Percentiles rank a stretch among this genome's conserved stretches.
These are phyloP conservation scores for Marchantia polymorpha DNA, from an alignment of 225 moss, liverwort and hornwort genomes.

Conservation along the genomic window DNA sequence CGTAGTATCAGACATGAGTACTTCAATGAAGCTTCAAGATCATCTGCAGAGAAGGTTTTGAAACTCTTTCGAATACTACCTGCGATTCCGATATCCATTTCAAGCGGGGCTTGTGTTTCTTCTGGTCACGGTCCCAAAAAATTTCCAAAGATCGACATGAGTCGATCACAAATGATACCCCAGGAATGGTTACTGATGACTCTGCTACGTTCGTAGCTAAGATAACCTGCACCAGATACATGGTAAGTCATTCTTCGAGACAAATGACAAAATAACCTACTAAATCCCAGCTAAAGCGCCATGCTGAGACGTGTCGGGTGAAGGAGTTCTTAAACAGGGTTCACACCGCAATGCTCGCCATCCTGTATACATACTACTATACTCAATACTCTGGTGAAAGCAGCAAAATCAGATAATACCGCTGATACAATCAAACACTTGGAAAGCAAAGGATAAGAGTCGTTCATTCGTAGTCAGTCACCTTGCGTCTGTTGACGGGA, in stretches of 20 bases:
- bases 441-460: no score
- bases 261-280: no score
- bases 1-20: not conserved
- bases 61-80: conserved; percentile 24
- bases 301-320: no score
- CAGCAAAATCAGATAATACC: no score
- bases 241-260: not conserved
- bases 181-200: conserved; percentile 69
- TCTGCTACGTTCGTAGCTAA: conserved; percentile 69
- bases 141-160: conserved; percentile 62
- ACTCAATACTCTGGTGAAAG: no score
- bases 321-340: not conserved
- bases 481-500: conserved; percentile 52
- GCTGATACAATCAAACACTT: not conserved
- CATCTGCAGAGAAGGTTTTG: not conserved
- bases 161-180: conserved; percentile 60
- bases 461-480: conserved; percentile 3
- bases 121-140: conserved; percentile 43
- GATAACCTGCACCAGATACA: conserved; percentile 45
- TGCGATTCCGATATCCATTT: conserved; percentile 71
- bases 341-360: no score
- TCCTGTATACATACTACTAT: no score
- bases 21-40: not conserved
- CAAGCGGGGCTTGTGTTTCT: conserved; percentile 49
- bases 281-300: no score